phyloP scores from a whole-genome alignment of 495 filamentous ascomycete genomes.

The Lasiosphaeria miniovina region DNA sequence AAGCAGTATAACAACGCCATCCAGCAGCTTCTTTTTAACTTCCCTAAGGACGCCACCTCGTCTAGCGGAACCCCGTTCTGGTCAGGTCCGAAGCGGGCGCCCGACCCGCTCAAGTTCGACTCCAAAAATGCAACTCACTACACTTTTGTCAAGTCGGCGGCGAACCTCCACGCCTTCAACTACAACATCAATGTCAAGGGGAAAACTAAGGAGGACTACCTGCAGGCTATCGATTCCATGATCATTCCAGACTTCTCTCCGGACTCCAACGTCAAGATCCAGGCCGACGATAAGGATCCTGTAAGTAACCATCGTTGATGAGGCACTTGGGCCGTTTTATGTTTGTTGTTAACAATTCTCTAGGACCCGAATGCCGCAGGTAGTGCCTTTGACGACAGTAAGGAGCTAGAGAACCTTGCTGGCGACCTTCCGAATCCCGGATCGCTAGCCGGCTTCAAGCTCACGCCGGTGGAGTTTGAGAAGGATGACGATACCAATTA shows the following conservation, averaged over 20 bases:
- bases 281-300: constrained; percentile 91
- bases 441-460: constrained; percentile 76
- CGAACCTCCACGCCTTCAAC: constrained; percentile 96
- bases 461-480: constrained; percentile 94
- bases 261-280: constrained; percentile 90
- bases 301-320: constrained; percentile 36
- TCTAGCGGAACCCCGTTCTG: constrained; percentile 90
- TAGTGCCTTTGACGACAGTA: constrained; percentile 61
- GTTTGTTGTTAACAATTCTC: constrained; percentile 16
- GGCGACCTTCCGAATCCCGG: constrained; percentile 71
- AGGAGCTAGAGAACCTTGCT: constrained; percentile 67
- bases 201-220: constrained; percentile 63
- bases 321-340: neutral
- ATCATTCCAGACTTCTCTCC: constrained; percentile 96
- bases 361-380: constrained; percentile 77
- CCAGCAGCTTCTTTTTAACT: constrained; percentile 94
- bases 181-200: constrained; percentile 86
- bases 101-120: constrained; percentile 87
- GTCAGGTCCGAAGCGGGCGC: constrained; percentile 98
- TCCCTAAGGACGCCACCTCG: constrained; percentile 88
- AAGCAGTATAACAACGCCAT: constrained; percentile 97
- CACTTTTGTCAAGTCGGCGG: constrained; percentile 79
- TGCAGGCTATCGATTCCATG: constrained; percentile 81
- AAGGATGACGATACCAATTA: constrained; percentile 98
- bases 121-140: constrained; percentile 78